These are phyloP conservation scores for Nematocida sp. DNA, from an alignment of 371 early-diverging fungal genomes.

Conservation along the genomic window DNA sequence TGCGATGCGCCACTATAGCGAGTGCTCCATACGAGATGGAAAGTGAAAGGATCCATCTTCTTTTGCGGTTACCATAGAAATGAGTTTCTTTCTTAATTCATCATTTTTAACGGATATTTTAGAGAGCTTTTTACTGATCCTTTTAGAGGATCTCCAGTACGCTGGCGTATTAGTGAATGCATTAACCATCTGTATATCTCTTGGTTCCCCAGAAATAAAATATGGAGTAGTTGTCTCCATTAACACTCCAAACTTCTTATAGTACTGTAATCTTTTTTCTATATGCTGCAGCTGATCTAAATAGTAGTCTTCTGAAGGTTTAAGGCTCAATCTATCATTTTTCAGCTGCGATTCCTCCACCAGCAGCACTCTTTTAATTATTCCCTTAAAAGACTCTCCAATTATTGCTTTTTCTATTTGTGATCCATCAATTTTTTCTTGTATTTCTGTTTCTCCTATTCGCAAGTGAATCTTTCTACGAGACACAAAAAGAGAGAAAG, in stretches of 20 bases:
- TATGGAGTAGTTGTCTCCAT: constrained; percentile 41
- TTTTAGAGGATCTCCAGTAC: constrained; percentile 44
- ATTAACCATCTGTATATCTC: constrained; percentile 13
- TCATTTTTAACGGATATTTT: constrained; percentile 23
- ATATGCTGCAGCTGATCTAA: constrained; percentile 15
- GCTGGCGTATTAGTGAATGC: not conserved
- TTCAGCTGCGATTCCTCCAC: constrained; percentile 21
- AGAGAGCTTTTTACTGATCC: constrained; percentile 10
- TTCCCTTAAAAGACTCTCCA: constrained; percentile 40
- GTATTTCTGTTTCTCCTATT: constrained; percentile 4
- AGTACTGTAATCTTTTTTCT: constrained; percentile 39
- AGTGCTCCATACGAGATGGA: constrained; percentile 48
- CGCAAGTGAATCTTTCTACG: not conserved
- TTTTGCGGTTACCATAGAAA: not conserved
- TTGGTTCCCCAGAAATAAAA: not conserved
- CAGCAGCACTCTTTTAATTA: constrained; percentile 35
- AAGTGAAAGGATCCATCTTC: not conserved
- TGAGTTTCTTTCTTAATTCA: constrained; percentile 5
- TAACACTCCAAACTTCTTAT: constrained; percentile 34
- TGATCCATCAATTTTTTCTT: not conserved
- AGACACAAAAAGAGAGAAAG: constrained; percentile 1
- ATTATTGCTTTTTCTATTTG: constrained; percentile 4
- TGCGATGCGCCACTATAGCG: constrained; percentile 37
- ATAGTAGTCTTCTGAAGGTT: constrained; percentile 30
- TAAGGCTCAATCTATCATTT: constrained; percentile 4